phyloP scores from a whole-genome alignment of 352 stramenopile species.

The Peronosclerospora sorghi region DNA sequence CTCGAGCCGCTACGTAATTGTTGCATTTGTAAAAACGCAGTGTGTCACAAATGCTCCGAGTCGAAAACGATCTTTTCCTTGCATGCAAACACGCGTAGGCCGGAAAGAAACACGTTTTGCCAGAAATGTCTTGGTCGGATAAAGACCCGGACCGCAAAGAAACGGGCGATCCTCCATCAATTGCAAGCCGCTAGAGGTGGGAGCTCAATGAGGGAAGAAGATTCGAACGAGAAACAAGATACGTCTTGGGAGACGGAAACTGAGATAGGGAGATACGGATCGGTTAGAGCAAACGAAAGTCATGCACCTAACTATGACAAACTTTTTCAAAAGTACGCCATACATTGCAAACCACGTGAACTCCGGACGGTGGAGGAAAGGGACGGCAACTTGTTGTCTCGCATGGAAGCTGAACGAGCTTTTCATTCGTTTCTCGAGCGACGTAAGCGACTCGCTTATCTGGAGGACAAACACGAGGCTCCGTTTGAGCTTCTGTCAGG shows the following conservation, averaged over 20 bases:
- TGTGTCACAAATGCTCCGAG: slow-evolving; percentile 28
- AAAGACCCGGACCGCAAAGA: slow-evolving; percentile 12
- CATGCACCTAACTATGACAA: slow-evolving; percentile 34
- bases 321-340: slow-evolving; percentile 24
- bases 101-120: slow-evolving; percentile 32
- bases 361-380: slow-evolving; percentile 10
- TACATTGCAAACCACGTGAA: slow-evolving; percentile 8
- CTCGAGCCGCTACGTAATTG: slow-evolving; percentile 25
- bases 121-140: slow-evolving; percentile 27
- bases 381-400: slow-evolving; percentile 3
- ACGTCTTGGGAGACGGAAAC: not conserved
- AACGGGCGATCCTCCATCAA: slow-evolving; percentile 6
- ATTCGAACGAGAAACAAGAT: too few relatives aligned
- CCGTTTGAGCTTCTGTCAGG: not conserved
- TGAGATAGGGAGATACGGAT: slow-evolving; percentile 3
- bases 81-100: slow-evolving; percentile 17
- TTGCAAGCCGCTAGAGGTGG: slow-evolving; percentile 7
- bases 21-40: slow-evolving; percentile 37
- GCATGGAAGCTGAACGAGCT: slow-evolving; percentile 13
- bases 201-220: slow-evolving; percentile 9
- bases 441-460: slow-evolving; percentile 7
- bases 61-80: slow-evolving; percentile 25
- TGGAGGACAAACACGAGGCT: not conserved
- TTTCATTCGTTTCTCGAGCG: slow-evolving; percentile 15
- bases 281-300: slow-evolving; percentile 1